These are phyloP conservation scores for Xylariomycetidae sp. DNA, from an alignment of 2,329 filamentous ascomycete genomes.

Conservation along the genomic window DNA sequence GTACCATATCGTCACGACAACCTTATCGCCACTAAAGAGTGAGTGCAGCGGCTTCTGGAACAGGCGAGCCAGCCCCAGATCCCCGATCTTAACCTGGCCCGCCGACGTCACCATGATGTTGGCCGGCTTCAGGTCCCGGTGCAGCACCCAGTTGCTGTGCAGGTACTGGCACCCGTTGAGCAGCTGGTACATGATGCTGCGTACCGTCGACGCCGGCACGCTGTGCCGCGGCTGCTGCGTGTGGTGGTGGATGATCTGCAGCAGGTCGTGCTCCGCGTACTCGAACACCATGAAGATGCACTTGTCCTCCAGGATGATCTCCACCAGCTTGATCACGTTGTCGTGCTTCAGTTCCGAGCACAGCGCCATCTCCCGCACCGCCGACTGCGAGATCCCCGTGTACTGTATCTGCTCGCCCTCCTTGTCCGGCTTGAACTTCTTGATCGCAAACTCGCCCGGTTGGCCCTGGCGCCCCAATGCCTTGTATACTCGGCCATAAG, in stretches of 20 bases:
- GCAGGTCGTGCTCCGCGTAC: slow-evolving; percentile 92
- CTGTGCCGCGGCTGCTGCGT: slow-evolving; percentile 81
- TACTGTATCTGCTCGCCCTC: slow-evolving; percentile 93
- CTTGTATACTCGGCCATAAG: slow-evolving; percentile 97
- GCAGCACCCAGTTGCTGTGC: slow-evolving; percentile 93
- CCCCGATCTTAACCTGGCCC: slow-evolving; percentile 90
- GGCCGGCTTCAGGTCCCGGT: slow-evolving; percentile 93
- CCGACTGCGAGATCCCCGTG: slow-evolving; percentile 95
- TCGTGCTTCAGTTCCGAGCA: slow-evolving; percentile 85
- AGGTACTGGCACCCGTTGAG: slow-evolving; percentile 92
- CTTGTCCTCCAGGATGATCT: slow-evolving; percentile 97
- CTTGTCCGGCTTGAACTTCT: slow-evolving; percentile 99
- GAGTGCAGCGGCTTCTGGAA: slow-evolving; percentile 93
- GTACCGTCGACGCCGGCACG: slow-evolving; percentile 82
- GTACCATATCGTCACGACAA: slow-evolving; percentile 99
- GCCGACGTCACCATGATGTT: slow-evolving; percentile 96
- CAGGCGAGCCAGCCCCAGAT: slow-evolving; percentile 82
- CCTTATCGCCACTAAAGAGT: slow-evolving; percentile 90
- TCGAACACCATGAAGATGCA: slow-evolving; percentile 99
- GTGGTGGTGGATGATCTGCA: slow-evolving; percentile 98
- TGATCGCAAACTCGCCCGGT: slow-evolving; percentile 89
- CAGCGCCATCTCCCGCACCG: slow-evolving; percentile 93
- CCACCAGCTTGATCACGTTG: slow-evolving; percentile 85
- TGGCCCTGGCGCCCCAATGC: slow-evolving; percentile 70
- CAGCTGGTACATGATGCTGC: slow-evolving; percentile 92